Evolutionary conservation across 1,139 yeast species (phyloP), one percentile per base, ranked within the genome.

Genomic region (Ogataea hybrid): DNA sequence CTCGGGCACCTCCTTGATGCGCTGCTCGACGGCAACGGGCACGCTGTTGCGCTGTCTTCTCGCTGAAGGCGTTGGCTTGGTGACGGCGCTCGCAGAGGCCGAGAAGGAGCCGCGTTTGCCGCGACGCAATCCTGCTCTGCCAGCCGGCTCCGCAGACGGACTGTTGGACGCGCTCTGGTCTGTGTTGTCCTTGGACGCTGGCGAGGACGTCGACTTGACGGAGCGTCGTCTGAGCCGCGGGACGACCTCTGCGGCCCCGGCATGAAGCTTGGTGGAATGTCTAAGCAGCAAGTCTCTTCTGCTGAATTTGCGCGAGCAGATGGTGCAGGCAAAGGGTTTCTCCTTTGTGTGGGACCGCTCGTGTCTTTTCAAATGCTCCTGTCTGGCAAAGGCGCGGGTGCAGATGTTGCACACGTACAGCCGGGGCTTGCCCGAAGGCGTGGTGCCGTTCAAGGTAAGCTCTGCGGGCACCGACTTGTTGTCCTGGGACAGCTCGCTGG

Each of bases 301-400:
- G 42, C 84, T 77, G 56, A 84, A 84, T 58, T 78, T 78, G 32
- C 89, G 67, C 50, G 79, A 82, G 57, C 94, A 84, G 6, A 83
- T 84, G 15, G 87, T 88, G 65, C 94, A 84, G 36, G 79, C 71
- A 59, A 83, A 84, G 0, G 94, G 94, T 57, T 84, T 84, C 58
- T 84, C 92, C 58, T 84, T 83, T n/a, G 92, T 84, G 59, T 84
- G 94, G 3, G 87, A 79, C 39, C 92, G 63, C 58, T 82, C 87
- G 57, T 84, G 94, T 47, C 92, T 68, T 49, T 82, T 73, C 56
- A 84, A 69, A 59, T 84, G 92, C 59, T 84, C 94, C 51, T 81
- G 77, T 47, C 94, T 65, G 20, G 92, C 92, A 70, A 84, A 84
- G 6, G 92, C 92, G 48, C 90, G 65, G 1, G 88, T 81, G 58